Conservation (phyloP, 116 monocot species). For the Phalaenopsis hybrid region DNA sequence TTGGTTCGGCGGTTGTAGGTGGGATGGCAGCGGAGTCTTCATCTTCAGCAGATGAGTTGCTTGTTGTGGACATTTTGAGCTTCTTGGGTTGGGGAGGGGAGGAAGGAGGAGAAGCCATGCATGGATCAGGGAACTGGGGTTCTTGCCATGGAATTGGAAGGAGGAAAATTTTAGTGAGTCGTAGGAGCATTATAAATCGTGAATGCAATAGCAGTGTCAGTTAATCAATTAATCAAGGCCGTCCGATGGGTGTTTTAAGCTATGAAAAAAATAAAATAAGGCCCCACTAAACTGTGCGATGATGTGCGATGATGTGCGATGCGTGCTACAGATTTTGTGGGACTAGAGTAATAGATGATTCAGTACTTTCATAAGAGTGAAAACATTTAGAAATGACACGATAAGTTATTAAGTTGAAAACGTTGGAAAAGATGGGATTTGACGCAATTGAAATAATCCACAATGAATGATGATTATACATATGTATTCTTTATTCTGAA, state of each 20-base stretch:
- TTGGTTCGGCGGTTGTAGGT: slow-evolving; percentile 10
- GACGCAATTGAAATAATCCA: too few relatives aligned
- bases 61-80: slow-evolving; percentile 55
- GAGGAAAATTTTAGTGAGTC: not conserved
- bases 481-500: too few relatives aligned
- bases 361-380: too few relatives aligned
- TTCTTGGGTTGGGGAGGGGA: slow-evolving; percentile 52
- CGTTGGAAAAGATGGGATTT: too few relatives aligned
- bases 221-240: not conserved
- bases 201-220: not conserved
- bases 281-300: too few relatives aligned
- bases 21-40: slow-evolving; percentile 16
- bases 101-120: slow-evolving; percentile 42
- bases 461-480: too few relatives aligned
- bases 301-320: too few relatives aligned
- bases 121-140: slow-evolving; percentile 9
- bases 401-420: too few relatives aligned
- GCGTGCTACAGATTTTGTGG: too few relatives aligned
- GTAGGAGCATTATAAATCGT: not conserved
- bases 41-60: slow-evolving; percentile 22
- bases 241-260: not conserved
- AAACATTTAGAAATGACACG: too few relatives aligned
- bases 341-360: too few relatives aligned
- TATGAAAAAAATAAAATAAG: too few relatives aligned
- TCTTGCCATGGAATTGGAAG: not conserved